phyloP scores from a whole-genome alignment of 441 rosid species.

The Erodium trifolium region DNA sequence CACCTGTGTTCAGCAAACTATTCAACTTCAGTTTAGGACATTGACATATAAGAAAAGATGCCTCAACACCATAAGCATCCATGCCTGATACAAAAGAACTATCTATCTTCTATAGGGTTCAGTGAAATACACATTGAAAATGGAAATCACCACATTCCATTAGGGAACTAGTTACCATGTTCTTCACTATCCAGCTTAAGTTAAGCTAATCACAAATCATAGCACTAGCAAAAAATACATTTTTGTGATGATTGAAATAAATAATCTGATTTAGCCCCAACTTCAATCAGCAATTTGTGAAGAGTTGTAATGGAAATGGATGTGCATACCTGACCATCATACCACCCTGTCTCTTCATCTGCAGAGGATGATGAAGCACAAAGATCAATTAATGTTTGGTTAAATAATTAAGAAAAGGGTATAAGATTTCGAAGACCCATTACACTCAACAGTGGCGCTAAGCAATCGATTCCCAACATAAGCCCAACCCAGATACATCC shows the following conservation, averaged over 20 bases:
- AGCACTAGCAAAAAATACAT: too few species aligned
- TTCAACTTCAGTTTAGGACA: constrained; percentile 7
- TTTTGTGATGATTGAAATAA: too few species aligned
- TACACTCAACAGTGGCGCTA: constrained; percentile 90
- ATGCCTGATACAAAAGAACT: too few species aligned
- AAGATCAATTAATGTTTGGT: background rate
- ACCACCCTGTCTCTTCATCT: constrained; percentile 99
- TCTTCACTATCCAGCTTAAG: too few species aligned
- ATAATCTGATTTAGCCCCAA: background rate
- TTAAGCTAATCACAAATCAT: too few species aligned
- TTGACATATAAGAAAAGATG: background rate
- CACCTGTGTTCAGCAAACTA: constrained; percentile 34
- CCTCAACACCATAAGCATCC: background rate
- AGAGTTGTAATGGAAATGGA: background rate
- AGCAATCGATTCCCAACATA: constrained; percentile 90
- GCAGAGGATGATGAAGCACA: constrained; percentile 17
- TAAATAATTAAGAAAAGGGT: background rate
- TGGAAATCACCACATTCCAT: too few species aligned
- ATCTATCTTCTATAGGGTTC: too few species aligned
- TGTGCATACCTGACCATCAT: constrained; percentile 75
- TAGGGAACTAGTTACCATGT: too few species aligned
- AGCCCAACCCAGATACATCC: constrained; percentile 97
- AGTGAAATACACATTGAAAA: too few species aligned
- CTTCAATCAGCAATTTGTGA: background rate
- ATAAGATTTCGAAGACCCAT: background rate